Evolutionary conservation across 2,329 filamentous ascomycete species (phyloP).

Genomic region (Uncinocarpus reesii): DNA sequence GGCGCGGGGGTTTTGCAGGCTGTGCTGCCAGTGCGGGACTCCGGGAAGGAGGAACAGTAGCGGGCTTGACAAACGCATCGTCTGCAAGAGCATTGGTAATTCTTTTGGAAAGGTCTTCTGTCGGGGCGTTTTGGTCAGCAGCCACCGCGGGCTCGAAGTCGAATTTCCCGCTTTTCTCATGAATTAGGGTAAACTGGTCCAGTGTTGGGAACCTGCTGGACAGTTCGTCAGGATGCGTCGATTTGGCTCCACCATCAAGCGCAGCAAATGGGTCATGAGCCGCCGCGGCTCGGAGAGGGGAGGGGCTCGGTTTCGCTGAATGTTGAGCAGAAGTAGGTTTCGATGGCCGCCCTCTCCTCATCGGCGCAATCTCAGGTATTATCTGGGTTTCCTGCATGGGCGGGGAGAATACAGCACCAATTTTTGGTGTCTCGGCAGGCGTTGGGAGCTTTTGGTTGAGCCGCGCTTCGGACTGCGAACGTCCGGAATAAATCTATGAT

Average conservation of each 20-base stretch:
- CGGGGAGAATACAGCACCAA: conserved; percentile 75
- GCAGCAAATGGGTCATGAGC: conserved; percentile 80
- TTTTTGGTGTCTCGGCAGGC: conserved; percentile 49
- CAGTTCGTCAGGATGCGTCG: conserved; percentile 61
- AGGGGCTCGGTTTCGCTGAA: conserved; percentile 51
- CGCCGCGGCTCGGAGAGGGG: conserved; percentile 57
- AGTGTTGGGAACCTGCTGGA: conserved; percentile 78
- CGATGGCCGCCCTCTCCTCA: conserved; percentile 74
- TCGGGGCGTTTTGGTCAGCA: conserved; percentile 32
- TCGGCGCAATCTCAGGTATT: conserved; percentile 83
- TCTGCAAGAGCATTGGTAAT: conserved; percentile 71
- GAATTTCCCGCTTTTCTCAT: conserved; percentile 74
- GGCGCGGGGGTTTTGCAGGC: conserved; percentile 24
- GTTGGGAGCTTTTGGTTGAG: conserved; percentile 49
- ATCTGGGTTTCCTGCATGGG: conserved; percentile 58
- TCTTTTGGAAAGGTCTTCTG: conserved; percentile 51
- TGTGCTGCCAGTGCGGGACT: conserved; percentile 23
- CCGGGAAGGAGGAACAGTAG: conserved; percentile 25
- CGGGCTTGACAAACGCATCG: conserved; percentile 59
- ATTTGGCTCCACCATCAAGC: conserved; percentile 57
- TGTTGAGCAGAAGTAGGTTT: conserved; percentile 39
- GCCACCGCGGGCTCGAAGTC: conserved; percentile 59
- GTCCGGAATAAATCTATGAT: conserved; percentile 57
- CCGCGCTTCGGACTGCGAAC: conserved; percentile 54
- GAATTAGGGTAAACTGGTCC: conserved; percentile 83